Conservation (phyloP, 2,329 filamentous ascomycete genomes). For the Metarhizium humberi region DNA sequence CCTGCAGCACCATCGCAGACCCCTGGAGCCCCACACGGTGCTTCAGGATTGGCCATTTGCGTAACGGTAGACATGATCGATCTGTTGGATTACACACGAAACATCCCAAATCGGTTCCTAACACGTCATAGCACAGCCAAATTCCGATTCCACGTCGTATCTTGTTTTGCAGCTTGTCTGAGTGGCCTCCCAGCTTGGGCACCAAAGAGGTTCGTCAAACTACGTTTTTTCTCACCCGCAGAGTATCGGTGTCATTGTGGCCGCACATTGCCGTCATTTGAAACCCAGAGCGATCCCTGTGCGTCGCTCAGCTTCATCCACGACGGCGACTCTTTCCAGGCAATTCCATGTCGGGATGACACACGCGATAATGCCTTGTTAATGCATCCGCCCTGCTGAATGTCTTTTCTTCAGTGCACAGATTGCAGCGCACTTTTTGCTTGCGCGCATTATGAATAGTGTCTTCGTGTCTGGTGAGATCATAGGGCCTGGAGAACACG, state of each 20-base stretch:
- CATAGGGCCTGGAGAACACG: conserved; percentile 90
- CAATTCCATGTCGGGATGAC: conserved; percentile 80
- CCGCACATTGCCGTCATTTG: background rate
- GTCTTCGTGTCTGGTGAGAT: conserved; percentile 91
- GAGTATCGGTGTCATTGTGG: too few species aligned
- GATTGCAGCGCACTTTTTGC: conserved; percentile 84
- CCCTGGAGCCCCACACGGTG: conserved; percentile 1
- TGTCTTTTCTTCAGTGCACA: conserved; percentile 94
- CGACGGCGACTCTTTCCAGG: conserved; percentile 51
- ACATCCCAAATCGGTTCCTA: conserved; percentile 1
- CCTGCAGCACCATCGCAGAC: conserved; percentile 1
- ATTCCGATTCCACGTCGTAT: conserved; percentile 20
- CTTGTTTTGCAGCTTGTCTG: background rate
- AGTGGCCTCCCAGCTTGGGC: background rate
- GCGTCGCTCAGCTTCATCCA: conserved; percentile 5
- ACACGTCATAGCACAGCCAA: conserved; percentile 8
- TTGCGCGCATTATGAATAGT: conserved; percentile 95
- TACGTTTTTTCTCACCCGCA: background rate
- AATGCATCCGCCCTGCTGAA: conserved; percentile 93
- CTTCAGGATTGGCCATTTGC: background rate
- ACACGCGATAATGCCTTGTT: conserved; percentile 88
- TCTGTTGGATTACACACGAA: conserved; percentile 2
- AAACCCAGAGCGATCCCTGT: too few species aligned
- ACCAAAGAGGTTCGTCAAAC: background rate
- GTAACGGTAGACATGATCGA: background rate